Conservation (phyloP, 2,329 filamentous ascomycete genomes). For the Knufia petricola region DNA sequence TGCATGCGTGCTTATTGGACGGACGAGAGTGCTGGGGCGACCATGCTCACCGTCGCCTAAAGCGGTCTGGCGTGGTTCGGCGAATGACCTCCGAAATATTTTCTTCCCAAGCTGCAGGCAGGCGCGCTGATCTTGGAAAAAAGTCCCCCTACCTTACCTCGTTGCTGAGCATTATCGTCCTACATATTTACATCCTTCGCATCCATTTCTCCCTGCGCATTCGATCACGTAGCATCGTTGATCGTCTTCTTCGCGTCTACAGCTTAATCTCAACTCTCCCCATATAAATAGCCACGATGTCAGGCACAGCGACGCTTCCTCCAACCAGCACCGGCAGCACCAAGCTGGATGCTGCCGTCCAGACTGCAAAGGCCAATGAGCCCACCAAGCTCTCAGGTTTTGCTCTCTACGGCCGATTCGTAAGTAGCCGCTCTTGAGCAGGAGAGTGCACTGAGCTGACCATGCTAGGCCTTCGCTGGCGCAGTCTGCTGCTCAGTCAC, state of each 20-base stretch:
- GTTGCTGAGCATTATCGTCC: neutral
- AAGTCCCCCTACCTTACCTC: neutral
- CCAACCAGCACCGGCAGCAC: constrained; percentile 40
- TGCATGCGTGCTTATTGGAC: no score
- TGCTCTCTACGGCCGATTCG: constrained; percentile 62
- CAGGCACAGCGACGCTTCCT: constrained; percentile 33
- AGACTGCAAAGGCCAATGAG: constrained; percentile 35
- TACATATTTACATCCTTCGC: neutral
- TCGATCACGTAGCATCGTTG: neutral
- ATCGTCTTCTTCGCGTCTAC: neutral
- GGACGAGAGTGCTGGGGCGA: no score
- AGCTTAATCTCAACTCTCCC: constrained; percentile 10
- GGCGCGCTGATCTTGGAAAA: neutral
- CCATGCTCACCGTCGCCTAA: no score
- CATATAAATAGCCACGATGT: constrained; percentile 28
- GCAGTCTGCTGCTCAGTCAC: constrained; percentile 97
- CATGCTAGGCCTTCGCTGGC: constrained; percentile 65
- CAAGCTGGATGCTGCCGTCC: constrained; percentile 41
- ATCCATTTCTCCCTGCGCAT: neutral
- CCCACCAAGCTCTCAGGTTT: constrained; percentile 52
- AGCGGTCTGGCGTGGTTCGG: no score
- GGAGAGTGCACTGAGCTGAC: neutral
- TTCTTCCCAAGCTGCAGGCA: no score
- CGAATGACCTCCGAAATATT: no score
- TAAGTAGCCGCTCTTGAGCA: constrained; percentile 8